These are phyloP conservation scores for Chlamydomonas eustigma DNA, from an alignment of 139 green algal species.

Conservation along the genomic window DNA sequence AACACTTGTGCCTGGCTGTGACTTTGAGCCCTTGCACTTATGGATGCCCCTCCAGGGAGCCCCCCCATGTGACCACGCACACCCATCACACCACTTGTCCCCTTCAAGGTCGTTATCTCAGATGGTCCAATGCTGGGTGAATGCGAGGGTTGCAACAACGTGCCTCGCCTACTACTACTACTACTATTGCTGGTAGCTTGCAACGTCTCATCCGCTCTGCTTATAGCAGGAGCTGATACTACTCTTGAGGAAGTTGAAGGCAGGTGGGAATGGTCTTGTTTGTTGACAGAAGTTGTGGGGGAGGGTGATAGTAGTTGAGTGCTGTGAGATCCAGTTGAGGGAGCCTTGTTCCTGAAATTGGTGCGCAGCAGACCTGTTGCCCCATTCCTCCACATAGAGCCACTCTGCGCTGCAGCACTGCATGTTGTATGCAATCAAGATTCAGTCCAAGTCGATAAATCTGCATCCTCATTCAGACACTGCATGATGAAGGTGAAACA, in stretches of 20 bases:
- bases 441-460: too few relatives aligned
- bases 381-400: constrained; percentile 27
- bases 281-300: background rate
- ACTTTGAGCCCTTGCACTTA: too few relatives aligned
- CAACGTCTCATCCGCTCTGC: background rate
- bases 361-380: background rate
- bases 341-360: constrained; percentile 6
- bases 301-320: background rate
- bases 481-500: background rate
- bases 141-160: too few relatives aligned
- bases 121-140: too few relatives aligned
- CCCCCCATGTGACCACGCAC: too few relatives aligned
- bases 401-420: background rate
- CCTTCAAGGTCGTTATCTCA: too few relatives aligned
- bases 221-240: background rate
- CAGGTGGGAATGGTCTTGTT: background rate
- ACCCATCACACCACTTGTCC: too few relatives aligned
- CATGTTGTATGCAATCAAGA: constrained; percentile 1
- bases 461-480: background rate
- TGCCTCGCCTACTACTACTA: too few relatives aligned
- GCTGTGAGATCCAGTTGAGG: background rate
- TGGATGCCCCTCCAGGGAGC: too few relatives aligned
- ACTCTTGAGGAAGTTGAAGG: background rate
- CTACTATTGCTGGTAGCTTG: too few relatives aligned
- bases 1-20: too few relatives aligned